phyloP scores from a whole-genome alignment of 2,329 filamentous ascomycete species.

The Pyrenochaeta sp. region DNA sequence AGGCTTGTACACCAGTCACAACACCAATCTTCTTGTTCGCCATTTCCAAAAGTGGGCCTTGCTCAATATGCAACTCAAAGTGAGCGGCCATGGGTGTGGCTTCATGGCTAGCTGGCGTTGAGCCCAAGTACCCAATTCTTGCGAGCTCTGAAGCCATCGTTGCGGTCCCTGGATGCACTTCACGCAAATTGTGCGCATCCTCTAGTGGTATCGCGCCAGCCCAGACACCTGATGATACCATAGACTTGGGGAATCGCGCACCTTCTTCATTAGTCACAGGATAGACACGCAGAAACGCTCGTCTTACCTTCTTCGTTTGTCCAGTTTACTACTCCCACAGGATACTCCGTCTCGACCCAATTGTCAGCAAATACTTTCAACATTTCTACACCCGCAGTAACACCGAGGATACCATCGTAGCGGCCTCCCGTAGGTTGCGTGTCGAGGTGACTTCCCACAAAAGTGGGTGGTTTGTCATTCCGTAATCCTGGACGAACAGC shows the following conservation, averaged over 20 bases:
- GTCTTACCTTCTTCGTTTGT: slow-evolving; percentile 85
- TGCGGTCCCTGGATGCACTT: slow-evolving; percentile 66
- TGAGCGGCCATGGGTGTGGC: slow-evolving; percentile 74
- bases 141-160: slow-evolving; percentile 74
- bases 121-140: slow-evolving; percentile 74
- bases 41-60: slow-evolving; percentile 76
- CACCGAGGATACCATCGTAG: slow-evolving; percentile 80
- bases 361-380: slow-evolving; percentile 72
- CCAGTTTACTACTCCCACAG: slow-evolving; percentile 79
- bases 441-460: slow-evolving; percentile 71
- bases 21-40: slow-evolving; percentile 70
- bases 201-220: slow-evolving; percentile 70
- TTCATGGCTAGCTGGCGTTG: slow-evolving; percentile 62
- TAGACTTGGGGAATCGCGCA: slow-evolving; percentile 78
- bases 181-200: slow-evolving; percentile 65
- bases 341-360: slow-evolving; percentile 71
- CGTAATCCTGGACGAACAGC: slow-evolving; percentile 70
- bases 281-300: slow-evolving; percentile 80
- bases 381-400: slow-evolving; percentile 76
- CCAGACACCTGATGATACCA: slow-evolving; percentile 80
- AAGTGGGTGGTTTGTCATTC: slow-evolving; percentile 66
- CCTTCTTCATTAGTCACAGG: slow-evolving; percentile 88
- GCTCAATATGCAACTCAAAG: slow-evolving; percentile 87
- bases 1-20: slow-evolving; percentile 76
- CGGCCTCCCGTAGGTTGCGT: slow-evolving; percentile 67